Percentiles rank a stretch among this genome's conserved stretches.
Conservation (phyloP, 1,284 basidiomycete genomes). For the Rhodotorula sp. region DNA sequence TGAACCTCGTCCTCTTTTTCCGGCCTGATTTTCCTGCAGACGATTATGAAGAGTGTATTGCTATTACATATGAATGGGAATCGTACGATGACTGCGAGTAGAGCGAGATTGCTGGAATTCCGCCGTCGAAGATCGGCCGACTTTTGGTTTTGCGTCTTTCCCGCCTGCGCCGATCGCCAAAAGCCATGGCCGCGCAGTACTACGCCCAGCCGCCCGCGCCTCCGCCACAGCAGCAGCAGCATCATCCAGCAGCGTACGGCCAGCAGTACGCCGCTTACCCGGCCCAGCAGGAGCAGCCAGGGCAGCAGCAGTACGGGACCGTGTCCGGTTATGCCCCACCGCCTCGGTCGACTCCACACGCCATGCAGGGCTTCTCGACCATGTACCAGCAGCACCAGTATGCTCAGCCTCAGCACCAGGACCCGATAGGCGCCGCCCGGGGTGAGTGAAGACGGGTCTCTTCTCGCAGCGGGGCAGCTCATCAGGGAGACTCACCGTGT, state of each 20-base stretch:
- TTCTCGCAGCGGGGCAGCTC: background rate
- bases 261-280: no score
- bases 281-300: no score
- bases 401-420: background rate
- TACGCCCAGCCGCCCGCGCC: background rate
- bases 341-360: background rate
- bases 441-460: background rate
- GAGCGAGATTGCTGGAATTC: no score
- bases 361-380: background rate
- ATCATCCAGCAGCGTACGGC: background rate
- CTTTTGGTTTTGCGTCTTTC: no score
- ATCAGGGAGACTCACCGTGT: background rate
- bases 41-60: no score
- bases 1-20: no score
- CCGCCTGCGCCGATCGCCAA: no score
- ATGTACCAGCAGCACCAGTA: conserved; percentile 2
- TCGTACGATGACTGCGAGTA: no score
- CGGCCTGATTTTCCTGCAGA: no score
- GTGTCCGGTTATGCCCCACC: background rate
- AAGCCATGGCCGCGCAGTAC: background rate
- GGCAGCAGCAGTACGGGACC: no score
- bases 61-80: no score
- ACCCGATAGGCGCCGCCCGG: background rate
- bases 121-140: no score
- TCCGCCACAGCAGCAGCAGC: background rate